A percentile compares a stretch with the other conserved stretches of the same genome.
These are phyloP conservation scores for Spathaspora passalidarum DNA, from an alignment of 805 yeast genomes.

Conservation along the genomic window DNA sequence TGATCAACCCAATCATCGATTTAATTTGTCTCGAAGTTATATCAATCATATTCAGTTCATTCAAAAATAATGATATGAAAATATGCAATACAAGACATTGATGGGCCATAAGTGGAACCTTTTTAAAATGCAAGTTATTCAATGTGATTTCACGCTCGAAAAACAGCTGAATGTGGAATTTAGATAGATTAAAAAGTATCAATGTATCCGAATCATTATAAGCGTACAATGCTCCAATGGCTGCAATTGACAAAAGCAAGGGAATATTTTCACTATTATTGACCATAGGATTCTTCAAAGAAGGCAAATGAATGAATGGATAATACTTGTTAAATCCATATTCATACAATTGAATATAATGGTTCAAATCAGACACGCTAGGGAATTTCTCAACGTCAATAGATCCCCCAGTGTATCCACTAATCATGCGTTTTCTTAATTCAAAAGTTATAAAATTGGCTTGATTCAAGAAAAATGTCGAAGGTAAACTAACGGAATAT, in stretches of 20 bases:
- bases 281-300: slow-evolving; percentile 41
- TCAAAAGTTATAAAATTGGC: slow-evolving; percentile 38
- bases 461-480: slow-evolving; percentile 8
- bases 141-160: slow-evolving; percentile 51
- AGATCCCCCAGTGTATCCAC: slow-evolving; percentile 10
- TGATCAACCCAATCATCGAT: slow-evolving; percentile 52
- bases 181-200: slow-evolving; percentile 63
- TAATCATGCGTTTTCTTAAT: slow-evolving; percentile 52
- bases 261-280: slow-evolving; percentile 54
- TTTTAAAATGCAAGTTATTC: slow-evolving; percentile 47
- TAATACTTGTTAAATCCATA: slow-evolving; percentile 77
- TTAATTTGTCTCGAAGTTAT: slow-evolving; percentile 51
- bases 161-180: slow-evolving; percentile 62
- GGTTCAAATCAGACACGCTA: slow-evolving; percentile 68
- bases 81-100: slow-evolving; percentile 56
- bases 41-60: slow-evolving; percentile 49
- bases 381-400: slow-evolving; percentile 63
- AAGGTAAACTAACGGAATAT: slow-evolving; percentile 3
- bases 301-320: slow-evolving; percentile 78
- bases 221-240: slow-evolving; percentile 85
- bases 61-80: slow-evolving; percentile 54
- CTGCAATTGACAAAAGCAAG: slow-evolving; percentile 72
- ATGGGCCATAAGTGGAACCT: slow-evolving; percentile 54
- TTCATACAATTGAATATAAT: slow-evolving; percentile 70
- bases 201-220: slow-evolving; percentile 78